Evolutionary conservation across 1,284 basidiomycete genomes (phyloP), one percentile per base, ranked within the genome.

Genomic region (Tilletia caries): DNA sequence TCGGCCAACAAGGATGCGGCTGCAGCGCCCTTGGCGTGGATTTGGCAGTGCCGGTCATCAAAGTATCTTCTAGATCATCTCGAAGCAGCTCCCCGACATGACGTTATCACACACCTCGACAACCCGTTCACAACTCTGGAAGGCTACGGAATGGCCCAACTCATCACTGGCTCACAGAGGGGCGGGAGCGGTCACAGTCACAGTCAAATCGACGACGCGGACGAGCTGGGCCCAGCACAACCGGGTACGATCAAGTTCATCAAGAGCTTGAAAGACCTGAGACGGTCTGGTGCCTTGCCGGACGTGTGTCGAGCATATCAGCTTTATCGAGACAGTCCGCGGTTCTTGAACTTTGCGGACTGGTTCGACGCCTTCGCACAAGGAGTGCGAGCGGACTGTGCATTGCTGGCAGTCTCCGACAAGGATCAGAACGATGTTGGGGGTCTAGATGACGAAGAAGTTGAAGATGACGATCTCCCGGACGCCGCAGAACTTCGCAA

Each of bases 291-390:
- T 3, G 29, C 60, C n/a, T 15, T 71, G 34, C 80, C 80, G 15
- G 79, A 82, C 37, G 72, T 82, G 3, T 79, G 77, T 60, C 66
- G 73, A 15, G 41, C 75, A 20, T 82, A 76, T 64, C 58, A 68
- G 34, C 68, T 80, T 33, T 82, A 81, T 64, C 65, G 75, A n/a
- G 76, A 80, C 25, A 75, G 76, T 48, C 32, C 50, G 33, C 76
- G 78, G 67, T 73, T 80, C 70, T 76, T 82, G 67, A 82, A 81
- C 34, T 67, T 82, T 4, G 77, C 77, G 1, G 79, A 82, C 64
- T 82, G 80, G 80, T 80, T 67, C 65, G 75, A 78, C 20, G 79
- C 79, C 1, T 82, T 81, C 70, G 68, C 71, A 64, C 74, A 79
- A 66, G 71, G 68, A 23, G 66, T 80, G 13, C 72, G 76, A 33